phyloP scores from a whole-genome alignment of 495 filamentous ascomycete genomes.

The Amniculicola lignicola region DNA sequence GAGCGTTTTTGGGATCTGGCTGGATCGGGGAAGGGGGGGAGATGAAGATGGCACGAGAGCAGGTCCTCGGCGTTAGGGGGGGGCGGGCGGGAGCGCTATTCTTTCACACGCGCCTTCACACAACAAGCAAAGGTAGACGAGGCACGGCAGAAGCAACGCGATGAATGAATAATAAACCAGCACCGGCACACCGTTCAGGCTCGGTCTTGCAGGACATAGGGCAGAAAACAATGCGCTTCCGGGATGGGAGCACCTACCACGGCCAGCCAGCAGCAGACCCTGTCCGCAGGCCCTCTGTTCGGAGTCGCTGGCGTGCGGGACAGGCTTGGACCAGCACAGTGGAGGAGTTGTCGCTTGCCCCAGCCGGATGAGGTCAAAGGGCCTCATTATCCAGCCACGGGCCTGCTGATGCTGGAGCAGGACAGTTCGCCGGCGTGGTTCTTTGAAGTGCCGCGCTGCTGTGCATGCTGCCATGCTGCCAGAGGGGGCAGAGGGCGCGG shows the following conservation, averaged over 20 bases:
- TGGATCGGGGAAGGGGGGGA: slow-evolving; percentile 29
- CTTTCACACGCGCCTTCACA: slow-evolving; percentile 31
- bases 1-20: slow-evolving; percentile 35
- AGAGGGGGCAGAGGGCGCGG: neutral
- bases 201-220: slow-evolving; percentile 14
- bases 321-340: slow-evolving; percentile 32
- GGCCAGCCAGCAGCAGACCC: slow-evolving; percentile 29
- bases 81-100: slow-evolving; percentile 23
- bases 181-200: slow-evolving; percentile 28
- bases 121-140: slow-evolving; percentile 33
- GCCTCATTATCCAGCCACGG: neutral
- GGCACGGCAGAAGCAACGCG: slow-evolving; percentile 34
- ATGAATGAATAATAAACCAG: slow-evolving; percentile 24
- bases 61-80: slow-evolving; percentile 22
- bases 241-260: slow-evolving; percentile 26
- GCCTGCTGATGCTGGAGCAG: neutral
- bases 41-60: slow-evolving; percentile 26
- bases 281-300: slow-evolving; percentile 27
- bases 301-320: slow-evolving; percentile 33
- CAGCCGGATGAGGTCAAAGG: slow-evolving; percentile 31
- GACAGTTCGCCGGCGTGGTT: slow-evolving; percentile 8
- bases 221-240: slow-evolving; percentile 32
- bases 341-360: slow-evolving; percentile 33
- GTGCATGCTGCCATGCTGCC: neutral
- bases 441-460: slow-evolving; percentile 4